Base-by-base conservation (phyloP, 2,329 filamentous ascomycete species). In the Ophiostoma angusticollis region DNA sequence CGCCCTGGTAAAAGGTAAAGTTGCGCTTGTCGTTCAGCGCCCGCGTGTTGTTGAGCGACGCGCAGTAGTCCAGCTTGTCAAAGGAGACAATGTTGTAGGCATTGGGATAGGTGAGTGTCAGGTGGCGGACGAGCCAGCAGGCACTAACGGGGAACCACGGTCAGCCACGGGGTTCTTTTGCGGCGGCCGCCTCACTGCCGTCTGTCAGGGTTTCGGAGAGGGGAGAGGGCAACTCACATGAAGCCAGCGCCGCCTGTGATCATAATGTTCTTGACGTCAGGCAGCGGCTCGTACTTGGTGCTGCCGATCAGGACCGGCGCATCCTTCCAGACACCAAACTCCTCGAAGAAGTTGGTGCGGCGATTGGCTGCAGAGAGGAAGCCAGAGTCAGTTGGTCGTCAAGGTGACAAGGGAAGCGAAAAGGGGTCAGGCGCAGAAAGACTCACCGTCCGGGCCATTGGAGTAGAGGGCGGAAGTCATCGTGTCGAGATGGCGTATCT, bases 191-290 rank as follows among this genome's bases (percentile, higher is more conserved):
- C n/a, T n/a, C n/a, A n/a, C n/a, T n/a, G n/a, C n/a, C n/a, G n/a
- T n/a, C n/a, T n/a, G n/a, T n/a, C n/a, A n/a, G n/a, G n/a, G n/a
- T n/a, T n/a, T 3, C 31, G 22, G 21, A 22, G 33, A 37, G 21
- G 21, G 18, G 22, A 29, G 16, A 37, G 14, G n/a, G 25, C 22
- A 9, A 33, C 78, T 58, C 65, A 85, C 81, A 89, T 87, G 65
- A 91, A 91, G 49, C 84, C 84, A 45, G 82, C 83, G 39, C 83
- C 84, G 35, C 84, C 84, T 16, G 84, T 89, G 46, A 91, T 72
- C 70, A 89, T 78, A 50, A 89, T 86, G 53, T 85, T 87, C 58
- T 74, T 80, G 39, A 83, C 75, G 57, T 80, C 75, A 18, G 68
- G 63, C 5, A 78, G 63, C 31, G 80, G 75, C 52, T 78, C 72